phyloP scores from a whole-genome alignment of 106 monocot genomes.

The Gastrodia elata region DNA sequence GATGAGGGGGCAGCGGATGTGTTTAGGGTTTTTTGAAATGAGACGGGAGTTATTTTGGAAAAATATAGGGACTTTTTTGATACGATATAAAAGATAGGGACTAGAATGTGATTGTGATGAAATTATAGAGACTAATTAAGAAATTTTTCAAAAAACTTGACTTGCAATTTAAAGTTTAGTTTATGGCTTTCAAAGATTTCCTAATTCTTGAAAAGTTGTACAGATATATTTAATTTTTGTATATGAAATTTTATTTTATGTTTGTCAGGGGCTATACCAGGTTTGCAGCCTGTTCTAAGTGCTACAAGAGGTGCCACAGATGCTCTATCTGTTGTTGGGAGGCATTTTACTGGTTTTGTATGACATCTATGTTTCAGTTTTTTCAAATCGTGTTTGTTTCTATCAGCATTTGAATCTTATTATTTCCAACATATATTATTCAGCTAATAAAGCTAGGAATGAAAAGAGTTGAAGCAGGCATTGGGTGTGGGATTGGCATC shows the following conservation, averaged over 20 bases:
- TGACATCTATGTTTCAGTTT: constrained; percentile 12
- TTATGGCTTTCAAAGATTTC: background rate
- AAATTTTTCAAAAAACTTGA: too few species aligned
- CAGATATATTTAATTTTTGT: background rate
- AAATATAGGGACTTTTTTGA: too few species aligned
- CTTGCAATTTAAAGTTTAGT: background rate
- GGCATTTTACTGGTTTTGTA: constrained; percentile 69
- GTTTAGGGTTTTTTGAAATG: too few species aligned
- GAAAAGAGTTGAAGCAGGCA: constrained; percentile 71
- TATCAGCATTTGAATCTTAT: background rate
- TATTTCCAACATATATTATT: constrained; percentile 6
- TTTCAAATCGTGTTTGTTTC: background rate
- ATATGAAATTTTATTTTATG: background rate
- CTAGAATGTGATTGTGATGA: too few species aligned
- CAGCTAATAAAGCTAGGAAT: constrained; percentile 62
- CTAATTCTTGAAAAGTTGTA: background rate
- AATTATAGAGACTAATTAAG: too few species aligned
- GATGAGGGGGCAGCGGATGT: too few species aligned
- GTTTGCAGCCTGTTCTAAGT: constrained; percentile 62
- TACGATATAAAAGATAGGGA: too few species aligned
- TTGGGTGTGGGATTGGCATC: constrained; percentile 87
- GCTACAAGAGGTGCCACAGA: constrained; percentile 92
- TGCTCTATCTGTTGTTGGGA: constrained; percentile 68
- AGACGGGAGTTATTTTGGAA: too few species aligned
- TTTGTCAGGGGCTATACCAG: constrained; percentile 72